A percentile compares a stretch with the other conserved stretches of the same genome.
Conservation (phyloP, 768 basidiomycete species). For the Floccularia luteovirens region DNA sequence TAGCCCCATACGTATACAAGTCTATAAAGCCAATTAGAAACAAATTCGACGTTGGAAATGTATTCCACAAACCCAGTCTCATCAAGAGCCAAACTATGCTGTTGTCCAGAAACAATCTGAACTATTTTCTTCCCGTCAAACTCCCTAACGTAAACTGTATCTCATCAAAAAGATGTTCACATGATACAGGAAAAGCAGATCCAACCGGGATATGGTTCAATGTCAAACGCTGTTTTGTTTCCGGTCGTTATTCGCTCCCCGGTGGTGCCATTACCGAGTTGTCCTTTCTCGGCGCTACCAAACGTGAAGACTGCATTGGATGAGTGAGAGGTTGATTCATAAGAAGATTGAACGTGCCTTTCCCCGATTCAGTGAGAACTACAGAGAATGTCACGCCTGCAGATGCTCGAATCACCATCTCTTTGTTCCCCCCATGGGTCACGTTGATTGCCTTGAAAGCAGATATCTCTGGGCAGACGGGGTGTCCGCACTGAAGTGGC, state of each 20-base stretch:
- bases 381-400: slow-evolving; percentile 84
- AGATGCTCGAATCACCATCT: slow-evolving; percentile 62
- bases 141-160: slow-evolving; percentile 57
- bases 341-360: slow-evolving; percentile 37
- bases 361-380: slow-evolving; percentile 76
- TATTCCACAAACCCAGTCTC: slow-evolving; percentile 53
- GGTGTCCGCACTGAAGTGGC: slow-evolving; percentile 58
- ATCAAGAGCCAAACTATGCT: slow-evolving; percentile 82
- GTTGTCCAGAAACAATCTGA: slow-evolving; percentile 79
- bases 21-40: slow-evolving; percentile 26
- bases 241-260: slow-evolving; percentile 88
- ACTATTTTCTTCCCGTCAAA: slow-evolving; percentile 73
- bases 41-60: background rate
- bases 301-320: slow-evolving; percentile 67
- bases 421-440: slow-evolving; percentile 47
- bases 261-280: slow-evolving; percentile 87
- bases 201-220: slow-evolving; percentile 63
- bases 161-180: slow-evolving; percentile 2
- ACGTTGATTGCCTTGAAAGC: slow-evolving; percentile 58
- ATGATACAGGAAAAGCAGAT: slow-evolving; percentile 3
- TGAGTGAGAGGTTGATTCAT: slow-evolving; percentile 3
- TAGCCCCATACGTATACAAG: slow-evolving; percentile 83
- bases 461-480: slow-evolving; percentile 54
- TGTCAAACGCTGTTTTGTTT: slow-evolving; percentile 78
- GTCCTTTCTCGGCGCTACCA: slow-evolving; percentile 90